Percentiles rank a stretch among this genome's conserved stretches.
These are phyloP conservation scores for Dictyostelium discoideum DNA, from an alignment of 78 protist species.

Conservation along the genomic window dicty_2.7 NC_007088.5:1014501-1015000, in stretches of 20 bases:
- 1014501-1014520: neutral
- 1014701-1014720: too few species aligned
- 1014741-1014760: too few species aligned
- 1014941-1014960: neutral
- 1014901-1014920: neutral
- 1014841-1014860: neutral
- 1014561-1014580: neutral
- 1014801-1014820: too few species aligned
- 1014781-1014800: too few species aligned
- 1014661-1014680: neutral
- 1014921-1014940: neutral
- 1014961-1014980: neutral
- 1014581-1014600: too few species aligned
- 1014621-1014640: too few species aligned
- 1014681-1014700: too few species aligned
- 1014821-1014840: neutral
- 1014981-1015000: neutral
- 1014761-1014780: too few species aligned
- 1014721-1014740: too few species aligned
- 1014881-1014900: slow-evolving; percentile 8
- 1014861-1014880: neutral
- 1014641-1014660: neutral
- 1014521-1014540: too few species aligned
- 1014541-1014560: neutral
- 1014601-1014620: too few species aligned